phyloP scores from a whole-genome alignment of 2,329 filamentous ascomycete genomes.

The Lachnellula cervina region DNA sequence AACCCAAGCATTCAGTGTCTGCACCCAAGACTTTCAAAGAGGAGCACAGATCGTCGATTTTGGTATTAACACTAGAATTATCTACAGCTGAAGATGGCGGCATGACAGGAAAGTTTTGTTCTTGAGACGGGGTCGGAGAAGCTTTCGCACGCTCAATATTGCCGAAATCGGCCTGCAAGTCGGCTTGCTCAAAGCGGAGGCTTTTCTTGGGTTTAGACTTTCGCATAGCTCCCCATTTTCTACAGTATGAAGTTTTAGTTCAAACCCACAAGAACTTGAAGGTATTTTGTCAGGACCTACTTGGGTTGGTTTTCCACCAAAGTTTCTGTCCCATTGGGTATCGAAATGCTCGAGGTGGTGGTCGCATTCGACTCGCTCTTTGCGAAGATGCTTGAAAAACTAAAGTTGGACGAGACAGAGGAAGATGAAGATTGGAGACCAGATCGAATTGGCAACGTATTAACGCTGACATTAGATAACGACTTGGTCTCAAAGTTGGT shows the following conservation, averaged over 20 bases:
- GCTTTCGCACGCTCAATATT: neutral
- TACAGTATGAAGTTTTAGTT: neutral
- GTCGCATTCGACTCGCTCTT: conserved; percentile 3
- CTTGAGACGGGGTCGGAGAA: neutral
- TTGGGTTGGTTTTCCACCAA: neutral
- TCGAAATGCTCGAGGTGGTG: neutral
- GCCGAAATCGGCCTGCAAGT: neutral
- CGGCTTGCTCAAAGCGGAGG: conserved; percentile 1
- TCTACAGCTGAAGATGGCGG: neutral
- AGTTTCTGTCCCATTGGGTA: conserved; percentile 1
- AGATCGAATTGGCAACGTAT: neutral
- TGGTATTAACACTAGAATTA: neutral
- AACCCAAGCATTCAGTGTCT: conserved; percentile 10
- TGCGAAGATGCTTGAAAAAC: neutral
- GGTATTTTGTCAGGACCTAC: neutral
- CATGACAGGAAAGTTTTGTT: neutral
- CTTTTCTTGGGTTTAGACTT: conserved; percentile 5
- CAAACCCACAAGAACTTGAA: neutral
- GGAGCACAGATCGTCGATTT: conserved; percentile 20
- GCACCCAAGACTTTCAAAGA: neutral
- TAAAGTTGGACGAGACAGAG: neutral
- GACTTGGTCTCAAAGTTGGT: conserved; percentile 11
- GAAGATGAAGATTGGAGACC: neutral
- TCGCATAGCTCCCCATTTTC: conserved; percentile 5
- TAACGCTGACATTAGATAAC: neutral